Evolutionary conservation across 495 filamentous ascomycete genomes (phyloP).

Genomic region (Podospora comata): DNA sequence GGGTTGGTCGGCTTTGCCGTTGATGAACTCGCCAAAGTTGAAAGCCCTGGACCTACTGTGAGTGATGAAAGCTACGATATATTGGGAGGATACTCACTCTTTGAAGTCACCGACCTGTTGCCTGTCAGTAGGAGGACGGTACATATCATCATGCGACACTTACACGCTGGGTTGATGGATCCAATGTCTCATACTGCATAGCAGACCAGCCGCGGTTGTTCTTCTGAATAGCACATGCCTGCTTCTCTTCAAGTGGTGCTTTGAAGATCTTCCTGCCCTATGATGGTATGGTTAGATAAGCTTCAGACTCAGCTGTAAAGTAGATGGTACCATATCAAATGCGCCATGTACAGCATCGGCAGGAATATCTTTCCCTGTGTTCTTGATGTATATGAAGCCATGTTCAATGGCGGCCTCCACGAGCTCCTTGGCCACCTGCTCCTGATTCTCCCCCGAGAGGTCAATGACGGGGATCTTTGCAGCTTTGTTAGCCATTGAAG

Average conservation of each 20-base stretch:
- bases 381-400: conserved; percentile 86
- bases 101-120: conserved; percentile 82
- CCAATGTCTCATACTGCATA: conserved; percentile 85
- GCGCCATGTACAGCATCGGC: conserved; percentile 61
- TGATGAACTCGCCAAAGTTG: conserved; percentile 79
- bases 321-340: conserved; percentile 65
- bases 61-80: neutral
- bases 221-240: conserved; percentile 64
- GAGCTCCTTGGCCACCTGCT: conserved; percentile 62
- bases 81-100: conserved; percentile 56
- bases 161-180: conserved; percentile 80
- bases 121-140: conserved; percentile 7
- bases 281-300: neutral
- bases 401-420: conserved; percentile 75
- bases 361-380: conserved; percentile 63
- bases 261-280: conserved; percentile 78
- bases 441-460: conserved; percentile 57
- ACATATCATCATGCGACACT: neutral
- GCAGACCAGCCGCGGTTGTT: conserved; percentile 87
- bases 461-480: conserved; percentile 78
- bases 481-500: conserved; percentile 36
- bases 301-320: neutral
- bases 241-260: conserved; percentile 68
- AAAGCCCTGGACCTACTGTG: conserved; percentile 61
- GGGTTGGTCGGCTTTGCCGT: conserved; percentile 74